phyloP scores from a whole-genome alignment of 768 basidiomycete genomes.

The Phaeolepiota aurea region DNA sequence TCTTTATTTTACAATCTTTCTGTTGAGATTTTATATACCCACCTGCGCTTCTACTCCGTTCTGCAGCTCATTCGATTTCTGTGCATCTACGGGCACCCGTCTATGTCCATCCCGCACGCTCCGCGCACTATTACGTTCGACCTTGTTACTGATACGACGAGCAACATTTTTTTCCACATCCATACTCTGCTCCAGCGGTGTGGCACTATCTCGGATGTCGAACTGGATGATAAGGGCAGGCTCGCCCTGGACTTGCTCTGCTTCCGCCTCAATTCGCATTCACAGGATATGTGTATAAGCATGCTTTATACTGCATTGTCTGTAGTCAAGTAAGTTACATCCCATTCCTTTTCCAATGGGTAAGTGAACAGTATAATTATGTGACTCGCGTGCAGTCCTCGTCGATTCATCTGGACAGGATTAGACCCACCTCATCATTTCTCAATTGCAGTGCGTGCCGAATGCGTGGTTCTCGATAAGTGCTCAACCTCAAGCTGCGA shows the following conservation, averaged over 20 bases:
- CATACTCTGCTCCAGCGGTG: constrained; percentile 11
- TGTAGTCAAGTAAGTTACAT: constrained; percentile 17
- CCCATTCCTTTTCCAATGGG: background rate
- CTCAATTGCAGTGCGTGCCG: no score
- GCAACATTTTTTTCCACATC: constrained; percentile 11
- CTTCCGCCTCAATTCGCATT: constrained; percentile 17
- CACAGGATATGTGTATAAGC: constrained; percentile 11
- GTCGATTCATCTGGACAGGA: no score
- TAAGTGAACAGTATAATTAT: no score
- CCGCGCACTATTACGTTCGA: constrained; percentile 13
- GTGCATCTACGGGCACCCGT: constrained; percentile 5
- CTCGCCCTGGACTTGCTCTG: constrained; percentile 15
- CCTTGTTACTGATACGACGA: constrained; percentile 7
- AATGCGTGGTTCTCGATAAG: no score
- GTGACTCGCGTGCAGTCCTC: no score
- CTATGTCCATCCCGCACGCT: constrained; percentile 7
- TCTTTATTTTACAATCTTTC: constrained; percentile 10
- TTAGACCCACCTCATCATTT: no score
- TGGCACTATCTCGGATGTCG: constrained; percentile 5
- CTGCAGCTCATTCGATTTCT: constrained; percentile 13
- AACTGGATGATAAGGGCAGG: constrained; percentile 14
- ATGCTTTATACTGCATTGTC: constrained; percentile 16
- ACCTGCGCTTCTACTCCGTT: constrained; percentile 12
- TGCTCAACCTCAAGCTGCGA: no score
- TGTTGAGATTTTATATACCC: constrained; percentile 10